Percentiles rank a stretch among this genome's conserved stretches.
Evolutionary conservation across 2,329 filamentous ascomycete genomes (phyloP).

Genomic region (Exserohilum turcica): DNA sequence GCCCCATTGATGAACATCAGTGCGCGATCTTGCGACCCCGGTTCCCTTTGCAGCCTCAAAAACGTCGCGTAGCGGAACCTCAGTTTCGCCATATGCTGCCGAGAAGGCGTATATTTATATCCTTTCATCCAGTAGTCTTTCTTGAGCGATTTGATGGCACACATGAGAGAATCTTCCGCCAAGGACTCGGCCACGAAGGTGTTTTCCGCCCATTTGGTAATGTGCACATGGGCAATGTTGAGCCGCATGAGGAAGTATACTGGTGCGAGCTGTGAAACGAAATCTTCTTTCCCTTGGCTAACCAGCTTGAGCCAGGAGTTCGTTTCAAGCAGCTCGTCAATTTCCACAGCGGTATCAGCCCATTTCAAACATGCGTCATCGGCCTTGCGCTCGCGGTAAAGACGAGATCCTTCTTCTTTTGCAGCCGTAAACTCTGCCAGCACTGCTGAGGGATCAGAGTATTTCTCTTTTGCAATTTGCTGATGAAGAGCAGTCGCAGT

Average conservation of each 20-base stretch:
- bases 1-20: slow-evolving; percentile 7
- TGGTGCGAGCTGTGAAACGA: slow-evolving; percentile 18
- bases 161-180: slow-evolving; percentile 6
- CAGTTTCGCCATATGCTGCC: slow-evolving; percentile 15
- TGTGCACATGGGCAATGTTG: slow-evolving; percentile 19
- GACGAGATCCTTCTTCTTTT: slow-evolving; percentile 17
- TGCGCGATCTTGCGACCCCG: too few relatives aligned
- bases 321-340: slow-evolving; percentile 12
- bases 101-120: slow-evolving; percentile 8
- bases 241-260: slow-evolving; percentile 24
- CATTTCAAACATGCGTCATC: slow-evolving; percentile 1
- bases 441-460: slow-evolving; percentile 12
- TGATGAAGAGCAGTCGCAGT: slow-evolving; percentile 13
- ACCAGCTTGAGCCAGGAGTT: slow-evolving; percentile 17
- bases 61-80: slow-evolving; percentile 12
- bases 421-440: slow-evolving; percentile 10
- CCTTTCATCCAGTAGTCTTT: slow-evolving; percentile 15
- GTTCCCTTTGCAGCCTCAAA: slow-evolving; percentile 7
- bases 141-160: slow-evolving; percentile 3
- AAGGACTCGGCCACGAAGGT: neutral
- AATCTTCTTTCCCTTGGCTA: slow-evolving; percentile 9
- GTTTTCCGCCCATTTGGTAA: slow-evolving; percentile 6
- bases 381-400: slow-evolving; percentile 5
- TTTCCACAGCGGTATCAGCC: slow-evolving; percentile 17
- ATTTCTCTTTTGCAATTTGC: slow-evolving; percentile 15